Percentiles rank a stretch among this genome's conserved stretches.
These are phyloP conservation scores for Boletus tomentosulus DNA, from an alignment of 768 basidiomycete genomes.

Conservation along the genomic window DNA sequence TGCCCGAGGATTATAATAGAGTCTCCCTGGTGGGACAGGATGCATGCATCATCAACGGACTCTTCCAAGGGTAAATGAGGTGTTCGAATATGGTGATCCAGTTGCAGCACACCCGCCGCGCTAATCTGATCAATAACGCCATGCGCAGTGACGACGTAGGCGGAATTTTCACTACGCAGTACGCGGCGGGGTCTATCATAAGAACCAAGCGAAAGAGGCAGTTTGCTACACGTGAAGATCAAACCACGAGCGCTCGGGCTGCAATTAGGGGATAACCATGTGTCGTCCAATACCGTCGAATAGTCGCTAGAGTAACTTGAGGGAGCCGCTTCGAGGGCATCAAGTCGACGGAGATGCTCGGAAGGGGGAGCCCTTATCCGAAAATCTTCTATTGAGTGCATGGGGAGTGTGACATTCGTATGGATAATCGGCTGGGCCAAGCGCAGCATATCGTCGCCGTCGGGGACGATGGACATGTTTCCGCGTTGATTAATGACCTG, in stretches of 20 bases:
- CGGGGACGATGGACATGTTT: not conserved
- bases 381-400: not conserved
- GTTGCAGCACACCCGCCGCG: conserved; percentile 18
- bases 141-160: conserved; percentile 36
- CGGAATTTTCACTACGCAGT: conserved; percentile 17
- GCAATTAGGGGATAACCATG: not conserved
- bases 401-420: not conserved
- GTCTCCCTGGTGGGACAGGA: conserved; percentile 25
- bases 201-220: conserved; percentile 21
- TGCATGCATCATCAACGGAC: conserved; percentile 41
- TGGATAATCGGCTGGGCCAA: not conserved
- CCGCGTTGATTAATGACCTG: not conserved
- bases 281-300: not conserved
- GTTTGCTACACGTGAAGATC: not conserved
- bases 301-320: not conserved
- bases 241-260: not conserved
- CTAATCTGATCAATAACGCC: conserved; percentile 32
- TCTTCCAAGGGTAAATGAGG: conserved; percentile 25
- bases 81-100: conserved; percentile 15
- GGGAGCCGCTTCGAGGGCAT: not conserved
- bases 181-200: conserved; percentile 41
- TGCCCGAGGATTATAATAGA: conserved; percentile 36
- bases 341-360: not conserved
- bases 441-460: not conserved
- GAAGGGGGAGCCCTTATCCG: not conserved